phyloP scores from a whole-genome alignment of 148 eudicot genomes.

The Arbutus unedo region DNA sequence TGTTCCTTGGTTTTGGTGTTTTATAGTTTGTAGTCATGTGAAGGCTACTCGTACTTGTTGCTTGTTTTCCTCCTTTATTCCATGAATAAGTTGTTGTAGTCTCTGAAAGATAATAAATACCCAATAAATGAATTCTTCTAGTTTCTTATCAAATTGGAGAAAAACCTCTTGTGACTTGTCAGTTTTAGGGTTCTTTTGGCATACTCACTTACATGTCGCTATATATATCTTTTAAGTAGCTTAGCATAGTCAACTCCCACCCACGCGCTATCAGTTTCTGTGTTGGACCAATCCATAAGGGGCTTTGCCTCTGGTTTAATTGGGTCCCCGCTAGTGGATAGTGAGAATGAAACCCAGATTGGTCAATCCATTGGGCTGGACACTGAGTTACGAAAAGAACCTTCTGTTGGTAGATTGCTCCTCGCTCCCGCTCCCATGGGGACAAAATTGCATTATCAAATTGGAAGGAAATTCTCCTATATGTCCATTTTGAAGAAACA shows the following conservation, averaged over 20 bases:
- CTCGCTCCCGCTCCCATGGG: background rate
- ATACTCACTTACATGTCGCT: background rate
- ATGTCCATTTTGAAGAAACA: background rate
- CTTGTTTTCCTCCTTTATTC: background rate
- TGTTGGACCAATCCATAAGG: too few relatives aligned
- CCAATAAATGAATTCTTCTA: background rate
- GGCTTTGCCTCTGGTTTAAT: too few relatives aligned
- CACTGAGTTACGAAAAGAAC: background rate
- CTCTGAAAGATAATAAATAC: background rate
- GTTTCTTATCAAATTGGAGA: background rate
- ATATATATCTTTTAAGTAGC: background rate
- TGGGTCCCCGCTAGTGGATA: too few relatives aligned
- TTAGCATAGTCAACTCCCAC: too few relatives aligned
- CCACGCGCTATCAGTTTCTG: too few relatives aligned
- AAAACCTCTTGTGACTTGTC: background rate
- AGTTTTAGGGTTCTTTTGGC: background rate
- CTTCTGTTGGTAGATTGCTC: background rate
- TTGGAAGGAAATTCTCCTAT: background rate
- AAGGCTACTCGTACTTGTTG: background rate
- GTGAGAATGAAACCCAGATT: too few relatives aligned
- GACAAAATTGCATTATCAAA: background rate
- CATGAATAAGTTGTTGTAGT: background rate
- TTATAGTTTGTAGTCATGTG: background rate
- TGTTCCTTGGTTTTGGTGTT: slow-evolving; percentile 1
- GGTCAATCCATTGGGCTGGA: too few relatives aligned